Evolutionary conservation across 1,139 yeast species (phyloP).

Genomic region (Kodamaea anthophila): DNA sequence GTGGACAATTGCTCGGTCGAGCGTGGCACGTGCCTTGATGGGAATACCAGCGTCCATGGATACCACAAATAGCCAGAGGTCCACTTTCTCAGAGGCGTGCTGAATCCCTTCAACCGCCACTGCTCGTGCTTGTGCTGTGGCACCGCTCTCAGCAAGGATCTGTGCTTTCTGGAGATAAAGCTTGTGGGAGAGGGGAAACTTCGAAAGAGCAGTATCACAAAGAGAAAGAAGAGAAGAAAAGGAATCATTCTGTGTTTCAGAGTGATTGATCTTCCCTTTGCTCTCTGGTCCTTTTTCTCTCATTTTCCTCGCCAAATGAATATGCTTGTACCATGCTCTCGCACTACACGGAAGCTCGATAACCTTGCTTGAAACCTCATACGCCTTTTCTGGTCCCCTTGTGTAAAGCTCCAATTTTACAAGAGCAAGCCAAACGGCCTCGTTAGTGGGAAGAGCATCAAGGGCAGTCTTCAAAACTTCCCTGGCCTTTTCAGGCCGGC

Average conservation of each 20-base stretch:
- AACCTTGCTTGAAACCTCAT: conserved; percentile 37
- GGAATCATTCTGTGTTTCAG: too few species aligned
- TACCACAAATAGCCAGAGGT: conserved; percentile 52
- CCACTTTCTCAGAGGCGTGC: conserved; percentile 34
- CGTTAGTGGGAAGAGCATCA: conserved; percentile 31
- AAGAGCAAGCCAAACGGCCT: conserved; percentile 65
- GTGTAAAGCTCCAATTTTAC: conserved; percentile 54
- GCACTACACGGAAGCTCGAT: conserved; percentile 30
- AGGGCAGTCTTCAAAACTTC: conserved; percentile 46
- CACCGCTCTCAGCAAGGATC: conserved; percentile 27
- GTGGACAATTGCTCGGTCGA: conserved; percentile 61
- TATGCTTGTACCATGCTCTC: conserved; percentile 59
- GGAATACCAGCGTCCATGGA: conserved; percentile 43
- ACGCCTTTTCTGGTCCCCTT: conserved; percentile 33
- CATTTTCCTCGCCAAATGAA: conserved; percentile 45
- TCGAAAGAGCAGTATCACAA: conserved; percentile 38
- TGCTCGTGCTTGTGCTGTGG: conserved; percentile 40
- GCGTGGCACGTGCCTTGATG: conserved; percentile 63
- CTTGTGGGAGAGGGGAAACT: conserved; percentile 43
- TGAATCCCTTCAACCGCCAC: conserved; percentile 45
- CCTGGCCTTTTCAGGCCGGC: conserved; percentile 49
- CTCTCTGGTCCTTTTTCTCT: conserved; percentile 4
- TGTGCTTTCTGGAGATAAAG: conserved; percentile 59
- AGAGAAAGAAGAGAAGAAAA: neutral
- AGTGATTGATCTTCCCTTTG: too few species aligned